Evolutionary conservation across 2,329 filamentous ascomycete species (phyloP).

Genomic region (Colletotrichum sp.): DNA sequence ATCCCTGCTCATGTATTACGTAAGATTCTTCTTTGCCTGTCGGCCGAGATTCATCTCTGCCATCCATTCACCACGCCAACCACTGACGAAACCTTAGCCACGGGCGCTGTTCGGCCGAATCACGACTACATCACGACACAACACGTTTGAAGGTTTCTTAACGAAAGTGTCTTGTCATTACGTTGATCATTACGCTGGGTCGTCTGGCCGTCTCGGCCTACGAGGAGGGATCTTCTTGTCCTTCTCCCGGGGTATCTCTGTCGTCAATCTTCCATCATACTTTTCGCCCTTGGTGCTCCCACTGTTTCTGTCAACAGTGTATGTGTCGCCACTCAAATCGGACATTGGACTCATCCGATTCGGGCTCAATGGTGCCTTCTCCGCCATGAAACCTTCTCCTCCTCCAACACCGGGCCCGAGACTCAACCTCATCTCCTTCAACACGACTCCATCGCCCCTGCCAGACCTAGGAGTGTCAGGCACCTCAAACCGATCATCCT

Average conservation of each 20-base stretch:
- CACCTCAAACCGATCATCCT: background rate
- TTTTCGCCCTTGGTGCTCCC: background rate
- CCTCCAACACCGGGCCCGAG: constrained; percentile 14
- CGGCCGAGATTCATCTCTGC: background rate
- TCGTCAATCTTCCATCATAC: background rate
- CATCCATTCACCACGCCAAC: background rate
- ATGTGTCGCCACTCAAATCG: constrained; percentile 23
- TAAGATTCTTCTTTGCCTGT: background rate
- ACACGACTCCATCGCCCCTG: constrained; percentile 15
- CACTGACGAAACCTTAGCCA: background rate
- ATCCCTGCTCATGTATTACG: background rate
- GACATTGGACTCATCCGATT: constrained; percentile 29
- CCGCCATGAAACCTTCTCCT: constrained; percentile 35
- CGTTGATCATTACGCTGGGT: background rate
- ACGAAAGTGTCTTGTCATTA: background rate
- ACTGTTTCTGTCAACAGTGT: background rate
- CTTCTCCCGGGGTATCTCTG: background rate
- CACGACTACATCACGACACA: background rate
- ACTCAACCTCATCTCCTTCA: constrained; percentile 13
- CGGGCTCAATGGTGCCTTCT: constrained; percentile 33
- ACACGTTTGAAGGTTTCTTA: background rate
- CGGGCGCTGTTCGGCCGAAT: background rate
- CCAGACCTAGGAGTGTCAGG: background rate
- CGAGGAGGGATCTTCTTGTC: background rate
- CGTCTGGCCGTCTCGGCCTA: background rate